Evolutionary conservation across 2,329 filamentous ascomycete species (phyloP), one percentile per base, ranked within the genome.

Genomic region (Drechslerella dactyloides): DNA sequence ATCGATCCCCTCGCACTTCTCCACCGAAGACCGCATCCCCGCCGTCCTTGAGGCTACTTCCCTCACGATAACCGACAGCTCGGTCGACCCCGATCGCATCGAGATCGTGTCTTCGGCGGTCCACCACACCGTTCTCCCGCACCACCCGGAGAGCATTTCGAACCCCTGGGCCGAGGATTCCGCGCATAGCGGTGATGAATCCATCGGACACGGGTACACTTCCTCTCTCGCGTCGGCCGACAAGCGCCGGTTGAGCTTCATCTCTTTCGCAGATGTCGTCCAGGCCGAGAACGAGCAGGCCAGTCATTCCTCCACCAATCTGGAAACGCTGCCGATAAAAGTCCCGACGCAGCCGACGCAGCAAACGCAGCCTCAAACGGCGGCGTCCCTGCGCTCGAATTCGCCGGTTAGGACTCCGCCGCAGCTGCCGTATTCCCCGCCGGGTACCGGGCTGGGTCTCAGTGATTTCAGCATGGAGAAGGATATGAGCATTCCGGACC

Each of bases 231-330:
- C 69, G 35, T 57, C 62, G 8, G 75, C 64, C 19, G 75, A 76
- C 44, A 76, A 75, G 17, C 88, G 91, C 51, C 87, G 93, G 21
- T 81, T 97, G 73, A 94, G 90, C 79, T 97, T 97, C 81, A 96
- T 97, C 78, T 96, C 92, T 6, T 97, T 97, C 80, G 93, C 93
- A 73, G 93, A 97, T 77, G 91, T 97, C 8, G 91, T 97, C 44
- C 91, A 96, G 78, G 85, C 89, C 35, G 69, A 73, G 24, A 53
- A 73, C 37, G 90, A 94, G 79, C 90, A 93, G 76, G 86, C 86
- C 30, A 85, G 87, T 68, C 82, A 84, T 73, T 82, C 83, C 35
- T 81, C 83, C 17, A 80, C 69, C 7, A 74, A 69, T 15, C 61
- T 69, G 10, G 69, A 73, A 11, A 59, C 73, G 1, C 66, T 73